A percentile compares a stretch with the other conserved stretches of the same genome.
phyloP scores from a whole-genome alignment of 495 filamentous ascomycete genomes.

The Mytilinidion resinicola region DNA sequence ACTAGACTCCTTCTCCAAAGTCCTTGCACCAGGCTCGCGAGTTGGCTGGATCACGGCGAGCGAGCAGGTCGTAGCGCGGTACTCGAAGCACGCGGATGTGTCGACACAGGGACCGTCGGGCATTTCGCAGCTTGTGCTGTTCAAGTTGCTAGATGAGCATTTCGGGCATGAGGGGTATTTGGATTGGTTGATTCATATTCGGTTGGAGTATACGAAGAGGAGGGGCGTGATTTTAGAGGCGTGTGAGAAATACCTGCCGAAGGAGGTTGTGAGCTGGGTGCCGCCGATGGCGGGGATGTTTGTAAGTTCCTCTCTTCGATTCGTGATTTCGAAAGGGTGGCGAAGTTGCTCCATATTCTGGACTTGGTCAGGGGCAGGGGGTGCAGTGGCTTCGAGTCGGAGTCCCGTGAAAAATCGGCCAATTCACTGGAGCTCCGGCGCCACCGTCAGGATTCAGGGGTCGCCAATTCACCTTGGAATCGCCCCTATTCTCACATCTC shows the following conservation, averaged over 20 bases:
- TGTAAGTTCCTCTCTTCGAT: conserved; percentile 47
- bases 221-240: conserved; percentile 72
- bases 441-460: no score
- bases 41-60: conserved; percentile 66
- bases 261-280: conserved; percentile 73
- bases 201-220: conserved; percentile 74
- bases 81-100: conserved; percentile 68
- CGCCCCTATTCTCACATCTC: background rate
- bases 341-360: no score
- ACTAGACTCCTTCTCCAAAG: conserved; percentile 64
- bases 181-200: conserved; percentile 79
- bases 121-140: conserved; percentile 72
- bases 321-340: background rate
- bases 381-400: no score
- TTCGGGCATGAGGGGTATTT: conserved; percentile 94
- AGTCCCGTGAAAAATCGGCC: no score
- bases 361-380: no score
- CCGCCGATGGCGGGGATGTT: conserved; percentile 95
- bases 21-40: conserved; percentile 55
- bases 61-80: conserved; percentile 75
- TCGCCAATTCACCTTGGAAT: no score
- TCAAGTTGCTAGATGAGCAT: conserved; percentile 82
- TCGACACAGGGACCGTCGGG: conserved; percentile 79
- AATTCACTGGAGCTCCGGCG: no score
- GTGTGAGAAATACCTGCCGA: conserved; percentile 73